Evolutionary conservation across 2,329 filamentous ascomycete species (phyloP).

Genomic region (Penicillium sp.): DNA sequence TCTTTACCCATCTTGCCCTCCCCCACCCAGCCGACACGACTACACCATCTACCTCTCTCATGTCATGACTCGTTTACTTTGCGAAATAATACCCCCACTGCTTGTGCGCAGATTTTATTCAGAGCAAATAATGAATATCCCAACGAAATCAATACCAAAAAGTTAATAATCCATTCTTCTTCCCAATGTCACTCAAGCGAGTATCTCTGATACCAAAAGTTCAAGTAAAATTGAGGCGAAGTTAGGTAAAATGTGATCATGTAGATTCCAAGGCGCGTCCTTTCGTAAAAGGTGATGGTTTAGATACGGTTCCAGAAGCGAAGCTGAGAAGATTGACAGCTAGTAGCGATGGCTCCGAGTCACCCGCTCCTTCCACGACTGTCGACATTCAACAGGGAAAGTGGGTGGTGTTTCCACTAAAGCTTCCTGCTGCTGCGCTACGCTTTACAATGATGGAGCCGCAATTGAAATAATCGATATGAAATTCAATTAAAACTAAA

Average conservation of each 20-base stretch:
- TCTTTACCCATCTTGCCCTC: neutral
- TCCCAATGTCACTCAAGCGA: neutral
- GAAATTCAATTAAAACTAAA: neutral
- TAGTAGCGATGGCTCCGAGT: too few species aligned
- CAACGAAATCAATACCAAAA: neutral
- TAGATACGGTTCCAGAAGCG: too few species aligned
- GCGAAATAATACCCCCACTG: neutral
- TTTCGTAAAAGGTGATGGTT: too few species aligned
- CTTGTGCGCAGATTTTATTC: neutral
- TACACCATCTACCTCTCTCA: neutral
- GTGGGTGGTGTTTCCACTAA: too few species aligned
- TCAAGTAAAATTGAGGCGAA: too few species aligned
- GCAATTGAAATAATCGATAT: conserved; percentile 6
- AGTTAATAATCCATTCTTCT: neutral
- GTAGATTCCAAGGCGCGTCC: too few species aligned
- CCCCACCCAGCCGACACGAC: neutral
- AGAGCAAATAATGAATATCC: neutral
- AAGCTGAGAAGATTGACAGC: too few species aligned
- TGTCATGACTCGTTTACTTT: neutral
- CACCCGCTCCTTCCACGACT: too few species aligned
- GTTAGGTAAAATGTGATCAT: too few species aligned
- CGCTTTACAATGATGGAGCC: neutral
- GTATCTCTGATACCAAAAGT: too few species aligned
- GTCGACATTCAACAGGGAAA: too few species aligned
- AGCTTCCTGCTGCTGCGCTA: neutral